Percentiles rank a stretch among this genome's conserved stretches.
phyloP scores from a whole-genome alignment of 2,329 filamentous ascomycete genomes.

The Pseudopithomyces maydicus region DNA sequence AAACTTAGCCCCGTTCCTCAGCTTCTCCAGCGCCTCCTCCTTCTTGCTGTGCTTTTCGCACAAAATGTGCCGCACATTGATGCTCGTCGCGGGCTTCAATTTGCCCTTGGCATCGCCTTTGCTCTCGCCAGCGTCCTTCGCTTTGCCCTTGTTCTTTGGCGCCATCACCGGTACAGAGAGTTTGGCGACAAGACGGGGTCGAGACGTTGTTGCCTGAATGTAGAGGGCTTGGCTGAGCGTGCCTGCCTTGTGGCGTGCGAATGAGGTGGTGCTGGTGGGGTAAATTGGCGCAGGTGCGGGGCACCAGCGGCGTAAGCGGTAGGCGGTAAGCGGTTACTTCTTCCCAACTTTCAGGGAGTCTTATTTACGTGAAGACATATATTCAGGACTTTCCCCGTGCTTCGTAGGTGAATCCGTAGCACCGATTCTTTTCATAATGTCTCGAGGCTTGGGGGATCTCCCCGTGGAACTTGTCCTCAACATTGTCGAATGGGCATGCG shows the following conservation, averaged over 20 bases:
- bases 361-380: not conserved
- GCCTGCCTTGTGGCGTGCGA: not conserved
- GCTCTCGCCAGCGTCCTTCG: not conserved
- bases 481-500: not conserved
- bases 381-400: not conserved
- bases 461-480: not conserved
- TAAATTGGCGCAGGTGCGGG: not conserved
- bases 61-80: conserved; percentile 76
- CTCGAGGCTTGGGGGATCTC: not conserved
- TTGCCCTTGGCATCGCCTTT: conserved; percentile 35
- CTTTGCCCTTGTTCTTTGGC: conserved; percentile 4
- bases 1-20: conserved; percentile 71
- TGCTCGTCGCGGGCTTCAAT: conserved; percentile 67
- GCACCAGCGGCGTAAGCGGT: not conserved
- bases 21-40: conserved; percentile 73
- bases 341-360: not conserved
- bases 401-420: too few relatives aligned
- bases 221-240: not conserved
- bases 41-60: conserved; percentile 81
- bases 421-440: not conserved
- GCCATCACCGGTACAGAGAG: not conserved
- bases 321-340: not conserved
- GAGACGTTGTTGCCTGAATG: not conserved
- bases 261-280: conserved; percentile 2
- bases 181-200: not conserved